Evolutionary conservation across 176 grass and related monocot species (phyloP), one percentile per base, ranked within the genome.

Genomic region (Aegilops bicornis): DNA sequence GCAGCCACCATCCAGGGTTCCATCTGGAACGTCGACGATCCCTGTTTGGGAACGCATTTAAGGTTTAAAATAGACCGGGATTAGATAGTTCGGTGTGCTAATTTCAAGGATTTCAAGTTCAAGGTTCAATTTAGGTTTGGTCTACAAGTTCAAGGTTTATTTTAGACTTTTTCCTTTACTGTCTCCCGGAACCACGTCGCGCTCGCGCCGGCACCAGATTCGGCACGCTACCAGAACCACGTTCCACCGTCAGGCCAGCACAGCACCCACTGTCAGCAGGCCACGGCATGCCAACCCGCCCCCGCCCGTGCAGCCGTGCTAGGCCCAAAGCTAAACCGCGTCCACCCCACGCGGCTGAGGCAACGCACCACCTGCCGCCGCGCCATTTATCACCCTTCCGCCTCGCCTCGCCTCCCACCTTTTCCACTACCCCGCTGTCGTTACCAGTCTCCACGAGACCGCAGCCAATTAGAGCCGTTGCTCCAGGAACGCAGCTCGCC

Each of bases 311-410:
- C 16, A 54, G 50, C 16, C 50, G 50, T 54, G 50, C 16, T 50
- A 50, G 4, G 42, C 37, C 36, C 1, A 5, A 15, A 13, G 47
- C 50, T 16, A 75, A 76, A 42, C 48, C 86, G 72, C 79, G 72
- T 69, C 7, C 61, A 60, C 30, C 58, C n/a, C 4, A 24, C 64
- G 79, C 83, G 73, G 84, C 88, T 73, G 88, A 86, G 78, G 50
- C 84, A 73, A 56, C 88, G 73, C 88, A 68, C 78, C 84, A 85
- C 85, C 88, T 2, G 27, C 73, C 48, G 5, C 73, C 64, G 35
- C 72, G 14, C 33, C 87, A 59, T 79, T 82, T 85, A 86, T 82
- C 32, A 59, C 77, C 2, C 42, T 20, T 37, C 2, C 64, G 22
- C 62, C 77, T 69, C 72, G 40, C 69, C 20, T 43, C 87, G 29